Base-by-base conservation (phyloP, 768 basidiomycete species). In the Xerocomus potaroensis region DNA sequence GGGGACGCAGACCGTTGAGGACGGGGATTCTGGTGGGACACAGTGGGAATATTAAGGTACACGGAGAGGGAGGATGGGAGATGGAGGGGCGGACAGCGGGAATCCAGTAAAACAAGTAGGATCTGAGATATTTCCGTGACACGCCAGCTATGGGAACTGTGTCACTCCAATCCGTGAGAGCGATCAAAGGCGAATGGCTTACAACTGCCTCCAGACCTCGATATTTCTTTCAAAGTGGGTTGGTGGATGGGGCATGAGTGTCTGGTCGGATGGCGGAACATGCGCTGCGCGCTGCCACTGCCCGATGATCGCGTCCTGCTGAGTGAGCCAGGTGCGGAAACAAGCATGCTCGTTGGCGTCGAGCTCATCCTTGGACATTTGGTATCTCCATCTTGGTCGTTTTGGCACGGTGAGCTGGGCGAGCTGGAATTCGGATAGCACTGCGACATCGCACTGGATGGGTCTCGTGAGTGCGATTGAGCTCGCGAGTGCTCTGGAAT, bases 131-230 rank as follows among this genome's bases (percentile, higher is more conserved):
- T 85, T 68, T 98, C 95, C 6, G 85, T 82, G 18, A 96, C 94
- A 30, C 95, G 80, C 95, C 95, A 97, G 56, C 87, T 91, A 51
- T 33, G 8, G 27, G 6, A n/a, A 23, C 22, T 36, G 18, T 34
- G 33, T 4, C 35, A 11, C 22, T 2, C 23, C 21, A 8, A 8
- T 3, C 22, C 3, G 18, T 19, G 33, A 36, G 41, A 39, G 26
- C 29, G 48, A 30, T 42, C 3, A 27, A 15, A 44, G 37, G 14
- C 26, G 45, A 44, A 36, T 43, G 15, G 74, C 86, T 56, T 65
- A 90, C 81, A 97, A 69, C 69, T 97, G 95, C 52, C 94, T 70
- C 93, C 93, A 97, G 12, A 96, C 92, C 61, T 96, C 89, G 36
- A 96, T 58, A 63, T 97, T 96, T 33, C 88, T 77, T 66, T 96